Evolutionary conservation across 306 rosid species (phyloP).

Genomic region (Psophocarpus tetragonolobus): DNA sequence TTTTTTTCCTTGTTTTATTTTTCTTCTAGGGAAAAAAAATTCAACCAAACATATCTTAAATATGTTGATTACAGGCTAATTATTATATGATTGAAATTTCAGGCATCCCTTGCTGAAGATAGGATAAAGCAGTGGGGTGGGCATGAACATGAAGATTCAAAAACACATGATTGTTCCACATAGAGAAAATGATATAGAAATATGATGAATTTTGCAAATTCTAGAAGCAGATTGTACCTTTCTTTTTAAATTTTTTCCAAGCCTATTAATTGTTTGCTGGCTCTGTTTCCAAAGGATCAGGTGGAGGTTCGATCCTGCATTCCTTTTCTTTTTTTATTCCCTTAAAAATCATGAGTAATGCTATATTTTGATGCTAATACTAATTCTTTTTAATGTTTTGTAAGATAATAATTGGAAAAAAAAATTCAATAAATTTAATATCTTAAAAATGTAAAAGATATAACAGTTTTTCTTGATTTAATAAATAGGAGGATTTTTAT

Average conservation of each 20-base stretch:
- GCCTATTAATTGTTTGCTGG: neutral
- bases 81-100: slow-evolving; percentile 1
- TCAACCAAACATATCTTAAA: too few relatives aligned
- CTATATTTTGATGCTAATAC: neutral
- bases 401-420: neutral
- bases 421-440: neutral
- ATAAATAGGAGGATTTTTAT: neutral
- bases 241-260: neutral
- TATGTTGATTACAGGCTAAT: neutral
- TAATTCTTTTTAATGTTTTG: neutral
- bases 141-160: slow-evolving; percentile 5
- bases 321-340: neutral
- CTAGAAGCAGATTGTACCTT: neutral
- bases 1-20: too few relatives aligned
- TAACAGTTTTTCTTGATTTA: too few relatives aligned
- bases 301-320: neutral
- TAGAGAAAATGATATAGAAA: neutral
- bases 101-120: slow-evolving; percentile 44
- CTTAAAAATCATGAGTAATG: neutral
- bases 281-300: neutral
- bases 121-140: slow-evolving; percentile 46
- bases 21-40: too few relatives aligned
- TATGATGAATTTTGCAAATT: neutral
- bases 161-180: neutral
- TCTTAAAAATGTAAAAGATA: neutral